Evolutionary conservation across 73 alveolate species (phyloP).

Genomic region (Blepharisma stoltei): DNA sequence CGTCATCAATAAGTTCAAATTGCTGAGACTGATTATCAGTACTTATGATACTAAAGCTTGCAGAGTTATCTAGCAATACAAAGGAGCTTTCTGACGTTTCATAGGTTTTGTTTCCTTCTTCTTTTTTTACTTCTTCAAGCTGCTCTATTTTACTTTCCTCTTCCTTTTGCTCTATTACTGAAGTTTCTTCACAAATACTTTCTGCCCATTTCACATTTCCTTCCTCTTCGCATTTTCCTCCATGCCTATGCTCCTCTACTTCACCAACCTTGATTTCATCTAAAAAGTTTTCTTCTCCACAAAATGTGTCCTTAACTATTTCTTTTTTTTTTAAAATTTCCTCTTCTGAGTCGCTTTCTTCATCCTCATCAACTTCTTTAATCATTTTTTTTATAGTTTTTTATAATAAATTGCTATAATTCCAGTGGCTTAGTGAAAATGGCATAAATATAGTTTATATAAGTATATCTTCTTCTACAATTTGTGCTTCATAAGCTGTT

Average conservation of each 20-base stretch:
- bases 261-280: slow-evolving; percentile 33
- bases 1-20: slow-evolving; percentile 28
- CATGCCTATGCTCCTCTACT: slow-evolving; percentile 24
- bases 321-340: slow-evolving; percentile 16
- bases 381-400: not conserved
- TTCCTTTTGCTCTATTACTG: not conserved
- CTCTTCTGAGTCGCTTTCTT: not conserved
- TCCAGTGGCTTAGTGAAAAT: not conserved
- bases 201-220: slow-evolving; percentile 14
- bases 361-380: not conserved
- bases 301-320: not conserved
- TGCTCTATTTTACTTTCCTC: slow-evolving; percentile 21
- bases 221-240: slow-evolving; percentile 23
- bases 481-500: not conserved
- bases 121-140: slow-evolving; percentile 23
- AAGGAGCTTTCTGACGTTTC: not conserved
- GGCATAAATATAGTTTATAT: too few species aligned
- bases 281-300: slow-evolving; percentile 39
- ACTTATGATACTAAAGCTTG: slow-evolving; percentile 30
- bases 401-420: too few species aligned
- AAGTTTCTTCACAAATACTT: not conserved
- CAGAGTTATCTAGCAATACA: slow-evolving; percentile 16
- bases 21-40: slow-evolving; percentile 28
- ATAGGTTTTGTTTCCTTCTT: slow-evolving; percentile 23
- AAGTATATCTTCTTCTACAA: slow-evolving; percentile 4